Percentiles rank a stretch among this genome's conserved stretches.
Conservation (phyloP, 208 protist genomes). For the Phytomonas sp. region DNA sequence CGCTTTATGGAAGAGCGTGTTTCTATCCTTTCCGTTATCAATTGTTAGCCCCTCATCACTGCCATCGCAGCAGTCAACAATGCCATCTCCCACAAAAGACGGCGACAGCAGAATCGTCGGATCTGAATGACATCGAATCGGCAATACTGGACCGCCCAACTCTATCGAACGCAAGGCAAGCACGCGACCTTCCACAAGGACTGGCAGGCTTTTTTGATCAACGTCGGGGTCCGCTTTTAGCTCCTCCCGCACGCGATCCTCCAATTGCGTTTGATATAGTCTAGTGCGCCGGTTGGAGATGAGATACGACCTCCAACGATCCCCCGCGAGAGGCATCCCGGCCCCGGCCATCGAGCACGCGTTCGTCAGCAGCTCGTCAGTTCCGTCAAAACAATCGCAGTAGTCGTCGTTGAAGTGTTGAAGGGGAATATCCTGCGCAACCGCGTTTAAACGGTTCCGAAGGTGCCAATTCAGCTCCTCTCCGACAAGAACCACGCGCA, state of each 20-base stretch:
- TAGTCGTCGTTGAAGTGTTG: conserved; percentile 68
- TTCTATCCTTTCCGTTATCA: neutral
- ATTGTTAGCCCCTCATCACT: conserved; percentile 38
- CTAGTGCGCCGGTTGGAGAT: conserved; percentile 24
- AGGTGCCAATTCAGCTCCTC: conserved; percentile 40
- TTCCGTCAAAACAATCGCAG: conserved; percentile 78
- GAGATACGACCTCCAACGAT: conserved; percentile 46
- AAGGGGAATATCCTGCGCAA: conserved; percentile 47
- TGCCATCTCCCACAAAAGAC: conserved; percentile 50
- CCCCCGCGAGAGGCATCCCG: conserved; percentile 22
- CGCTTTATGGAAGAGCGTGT: neutral
- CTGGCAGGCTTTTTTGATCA: neutral
- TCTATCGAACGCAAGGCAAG: conserved; percentile 14
- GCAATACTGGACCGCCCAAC: conserved; percentile 46
- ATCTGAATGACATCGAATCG: conserved; percentile 22
- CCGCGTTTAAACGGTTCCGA: conserved; percentile 27
- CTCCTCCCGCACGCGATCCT: conserved; percentile 5
- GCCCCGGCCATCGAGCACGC: conserved; percentile 70
- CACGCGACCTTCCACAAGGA: conserved; percentile 11
- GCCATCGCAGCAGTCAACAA: conserved; percentile 69
- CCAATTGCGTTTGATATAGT: conserved; percentile 31
- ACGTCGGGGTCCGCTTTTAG: neutral
- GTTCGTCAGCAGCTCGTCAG: conserved; percentile 64
- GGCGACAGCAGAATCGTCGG: conserved; percentile 38
- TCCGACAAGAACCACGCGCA: conserved; percentile 49